phyloP scores from a whole-genome alignment of 1,284 basidiomycete species.

The Chalciporus sp. region DNA sequence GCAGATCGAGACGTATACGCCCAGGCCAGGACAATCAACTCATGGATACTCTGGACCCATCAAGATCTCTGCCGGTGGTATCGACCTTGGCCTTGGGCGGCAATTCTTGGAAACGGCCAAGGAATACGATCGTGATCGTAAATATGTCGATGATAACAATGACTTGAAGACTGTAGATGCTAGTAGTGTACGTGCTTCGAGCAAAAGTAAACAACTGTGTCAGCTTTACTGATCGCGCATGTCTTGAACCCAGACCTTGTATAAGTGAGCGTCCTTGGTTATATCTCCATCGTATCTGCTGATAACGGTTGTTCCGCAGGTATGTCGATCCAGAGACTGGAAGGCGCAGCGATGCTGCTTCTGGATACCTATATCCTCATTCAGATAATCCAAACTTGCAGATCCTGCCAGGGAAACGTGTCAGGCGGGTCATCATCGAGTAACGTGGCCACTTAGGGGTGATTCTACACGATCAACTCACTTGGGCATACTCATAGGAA shows the following conservation, averaged over 20 bases:
- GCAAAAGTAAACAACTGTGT: too few relatives aligned
- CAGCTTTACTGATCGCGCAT: slow-evolving; percentile 44
- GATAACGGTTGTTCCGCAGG: slow-evolving; percentile 26
- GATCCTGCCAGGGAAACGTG: slow-evolving; percentile 43
- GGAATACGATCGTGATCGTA: slow-evolving; percentile 47
- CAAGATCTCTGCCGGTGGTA: slow-evolving; percentile 46
- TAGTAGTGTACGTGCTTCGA: slow-evolving; percentile 44
- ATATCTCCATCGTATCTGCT: too few relatives aligned
- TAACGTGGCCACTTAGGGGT: slow-evolving; percentile 17
- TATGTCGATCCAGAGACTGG: slow-evolving; percentile 57
- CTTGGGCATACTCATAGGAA: slow-evolving; percentile 35
- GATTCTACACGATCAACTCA: background rate
- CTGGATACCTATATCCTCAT: slow-evolving; percentile 59
- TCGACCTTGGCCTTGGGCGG: slow-evolving; percentile 39
- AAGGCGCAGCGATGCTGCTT: slow-evolving; percentile 58
- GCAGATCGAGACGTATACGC: slow-evolving; percentile 55
- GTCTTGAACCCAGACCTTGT: too few relatives aligned
- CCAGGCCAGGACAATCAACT: slow-evolving; percentile 31
- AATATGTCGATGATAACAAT: slow-evolving; percentile 45
- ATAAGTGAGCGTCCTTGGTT: background rate
- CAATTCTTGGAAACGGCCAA: slow-evolving; percentile 48
- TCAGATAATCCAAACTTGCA: slow-evolving; percentile 48
- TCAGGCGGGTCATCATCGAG: slow-evolving; percentile 54
- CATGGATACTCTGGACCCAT: slow-evolving; percentile 60
- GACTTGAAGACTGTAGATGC: slow-evolving; percentile 42